A percentile compares a stretch with the other conserved stretches of the same genome.
Evolutionary conservation across 169 alveolate species (phyloP).

Genomic region (Theileria sp.): DNA sequence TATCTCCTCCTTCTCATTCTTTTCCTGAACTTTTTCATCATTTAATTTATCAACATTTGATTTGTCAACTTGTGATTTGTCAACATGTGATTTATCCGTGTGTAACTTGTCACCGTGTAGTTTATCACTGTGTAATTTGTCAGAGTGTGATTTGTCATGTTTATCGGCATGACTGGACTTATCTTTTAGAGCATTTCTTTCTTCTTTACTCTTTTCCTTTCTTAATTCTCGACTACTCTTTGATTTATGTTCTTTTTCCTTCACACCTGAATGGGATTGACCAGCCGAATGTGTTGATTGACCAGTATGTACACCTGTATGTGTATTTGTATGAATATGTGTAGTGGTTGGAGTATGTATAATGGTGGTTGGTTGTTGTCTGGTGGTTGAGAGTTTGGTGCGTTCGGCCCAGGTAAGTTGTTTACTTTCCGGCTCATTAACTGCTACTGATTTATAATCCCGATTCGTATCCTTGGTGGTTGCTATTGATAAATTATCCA

Average conservation of each 20-base stretch:
- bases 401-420: slow-evolving; percentile 61
- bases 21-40: background rate
- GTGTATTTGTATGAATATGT: background rate
- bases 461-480: slow-evolving; percentile 21
- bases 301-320: background rate
- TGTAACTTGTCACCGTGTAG: background rate
- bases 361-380: slow-evolving; percentile 2
- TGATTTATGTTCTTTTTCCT: background rate
- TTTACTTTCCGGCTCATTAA: background rate
- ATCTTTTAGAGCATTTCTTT: background rate
- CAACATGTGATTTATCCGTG: background rate
- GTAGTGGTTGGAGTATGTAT: background rate
- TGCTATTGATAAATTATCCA: background rate
- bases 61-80: background rate
- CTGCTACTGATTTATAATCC: slow-evolving; percentile 14
- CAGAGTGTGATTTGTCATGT: background rate
- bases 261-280: too few species aligned
- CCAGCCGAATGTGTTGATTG: too few species aligned
- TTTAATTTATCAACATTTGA: background rate
- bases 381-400: slow-evolving; percentile 26
- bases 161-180: background rate
- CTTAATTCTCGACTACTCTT: background rate
- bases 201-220: background rate
- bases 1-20: slow-evolving; percentile 10
- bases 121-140: background rate